A percentile compares a stretch with the other conserved stretches of the same genome.
These are phyloP conservation scores for Bryoerythrophyllum caledonicum DNA, from an alignment of 225 moss, liverwort and hornwort genomes.

Conservation along the genomic window DNA sequence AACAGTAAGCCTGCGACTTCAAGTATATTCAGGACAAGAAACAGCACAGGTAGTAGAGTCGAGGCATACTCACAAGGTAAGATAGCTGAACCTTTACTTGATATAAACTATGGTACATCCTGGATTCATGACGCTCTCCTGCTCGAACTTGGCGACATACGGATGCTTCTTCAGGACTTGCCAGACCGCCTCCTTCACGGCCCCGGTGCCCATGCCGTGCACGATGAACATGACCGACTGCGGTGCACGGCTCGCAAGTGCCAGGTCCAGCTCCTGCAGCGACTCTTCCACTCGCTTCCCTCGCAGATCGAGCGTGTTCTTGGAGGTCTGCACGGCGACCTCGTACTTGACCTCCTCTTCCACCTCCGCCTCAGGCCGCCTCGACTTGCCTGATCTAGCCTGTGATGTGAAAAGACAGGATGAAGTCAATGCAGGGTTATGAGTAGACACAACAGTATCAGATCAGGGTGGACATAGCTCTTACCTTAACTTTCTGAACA, in stretches of 20 bases:
- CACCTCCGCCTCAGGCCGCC: conserved; percentile 37
- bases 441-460: background rate
- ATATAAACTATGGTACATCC: conserved; percentile 95
- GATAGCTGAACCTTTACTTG: conserved; percentile 31
- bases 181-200: conserved; percentile 87
- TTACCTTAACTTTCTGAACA: conserved; percentile 55
- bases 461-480: conserved; percentile 2
- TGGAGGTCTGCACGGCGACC: conserved; percentile 85
- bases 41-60: background rate
- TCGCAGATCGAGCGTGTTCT: conserved; percentile 82
- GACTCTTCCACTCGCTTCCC: conserved; percentile 86
- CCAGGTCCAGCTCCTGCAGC: conserved; percentile 69
- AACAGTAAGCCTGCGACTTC: background rate
- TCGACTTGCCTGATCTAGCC: conserved; percentile 28
- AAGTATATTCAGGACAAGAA: background rate
- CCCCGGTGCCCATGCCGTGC: conserved; percentile 95
- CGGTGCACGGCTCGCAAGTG: conserved; percentile 67
- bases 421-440: conserved; percentile 8
- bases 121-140: conserved; percentile 80
- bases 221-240: conserved; percentile 79
- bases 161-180: conserved; percentile 77
- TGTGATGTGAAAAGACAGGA: conserved; percentile 22
- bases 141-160: conserved; percentile 83
- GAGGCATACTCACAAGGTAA: background rate
- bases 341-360: conserved; percentile 60